Conservation (phyloP, 441 rosid genomes). For the Pelargonium citronellum region DNA sequence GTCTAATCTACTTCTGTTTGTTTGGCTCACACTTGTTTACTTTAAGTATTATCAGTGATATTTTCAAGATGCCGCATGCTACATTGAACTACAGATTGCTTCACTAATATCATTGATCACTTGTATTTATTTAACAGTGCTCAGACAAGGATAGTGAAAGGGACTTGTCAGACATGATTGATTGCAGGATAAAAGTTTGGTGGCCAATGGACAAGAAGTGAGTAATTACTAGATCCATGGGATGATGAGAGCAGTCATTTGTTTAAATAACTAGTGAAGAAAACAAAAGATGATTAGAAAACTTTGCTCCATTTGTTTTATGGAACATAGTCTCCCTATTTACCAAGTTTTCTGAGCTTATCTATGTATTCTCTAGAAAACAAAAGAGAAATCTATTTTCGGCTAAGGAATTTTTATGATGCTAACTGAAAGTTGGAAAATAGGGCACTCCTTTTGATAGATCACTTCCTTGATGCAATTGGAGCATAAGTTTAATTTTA, state of each 20-base stretch:
- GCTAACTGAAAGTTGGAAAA: conserved; percentile 3
- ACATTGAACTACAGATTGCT: background rate
- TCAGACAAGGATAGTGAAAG: conserved; percentile 46
- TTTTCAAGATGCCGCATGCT: background rate
- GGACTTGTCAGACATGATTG: conserved; percentile 67
- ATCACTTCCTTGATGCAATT: background rate
- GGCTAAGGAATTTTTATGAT: background rate
- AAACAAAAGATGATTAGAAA: no score
- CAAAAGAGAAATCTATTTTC: background rate
- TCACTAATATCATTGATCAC: conserved; percentile 22
- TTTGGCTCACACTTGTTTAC: background rate
- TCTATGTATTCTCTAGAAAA: background rate
- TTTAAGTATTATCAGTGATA: background rate
- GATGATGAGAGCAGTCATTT: background rate
- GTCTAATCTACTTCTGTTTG: background rate
- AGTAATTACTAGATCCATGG: conserved; percentile 27
- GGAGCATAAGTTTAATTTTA: background rate
- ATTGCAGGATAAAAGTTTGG: conserved; percentile 89
- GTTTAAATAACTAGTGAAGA: background rate
- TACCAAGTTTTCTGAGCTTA: background rate
- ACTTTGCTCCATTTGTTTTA: conserved; percentile 2
- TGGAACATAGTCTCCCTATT: background rate
- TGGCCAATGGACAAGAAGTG: conserved; percentile 99
- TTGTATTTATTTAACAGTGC: conserved; percentile 46
- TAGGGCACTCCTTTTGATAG: background rate